These are phyloP conservation scores for Xylaria grammica DNA, from an alignment of 495 filamentous ascomycete species.

Conservation along the genomic window DNA sequence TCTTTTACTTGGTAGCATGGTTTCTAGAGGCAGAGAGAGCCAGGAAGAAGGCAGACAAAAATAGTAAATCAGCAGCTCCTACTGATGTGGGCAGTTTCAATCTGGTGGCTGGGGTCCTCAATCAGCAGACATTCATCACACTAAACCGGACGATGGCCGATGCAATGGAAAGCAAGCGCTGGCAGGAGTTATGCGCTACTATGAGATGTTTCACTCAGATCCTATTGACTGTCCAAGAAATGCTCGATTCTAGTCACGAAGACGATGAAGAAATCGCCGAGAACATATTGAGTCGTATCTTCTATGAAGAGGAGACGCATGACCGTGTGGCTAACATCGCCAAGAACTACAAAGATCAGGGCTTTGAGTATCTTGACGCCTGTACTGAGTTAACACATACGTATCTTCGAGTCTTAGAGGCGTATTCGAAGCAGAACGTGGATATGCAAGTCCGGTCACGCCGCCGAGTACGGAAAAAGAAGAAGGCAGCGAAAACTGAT, in stretches of 20 bases:
- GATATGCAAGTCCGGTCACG: slow-evolving; percentile 90
- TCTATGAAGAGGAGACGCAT: slow-evolving; percentile 96
- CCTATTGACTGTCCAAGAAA: slow-evolving; percentile 92
- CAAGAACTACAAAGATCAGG: slow-evolving; percentile 87
- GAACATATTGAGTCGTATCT: slow-evolving; percentile 94
- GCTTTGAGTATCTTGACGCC: slow-evolving; percentile 90
- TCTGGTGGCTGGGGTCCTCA: slow-evolving; percentile 84
- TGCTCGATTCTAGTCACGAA: slow-evolving; percentile 81
- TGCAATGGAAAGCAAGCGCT: slow-evolving; percentile 78
- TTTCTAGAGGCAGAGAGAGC: slow-evolving; percentile 88
- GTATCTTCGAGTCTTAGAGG: slow-evolving; percentile 89
- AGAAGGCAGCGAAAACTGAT: slow-evolving; percentile 59
- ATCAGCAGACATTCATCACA: slow-evolving; percentile 89
- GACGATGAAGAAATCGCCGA: slow-evolving; percentile 98
- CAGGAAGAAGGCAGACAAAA: slow-evolving; percentile 64
- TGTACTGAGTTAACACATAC: slow-evolving; percentile 90
- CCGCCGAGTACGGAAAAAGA: slow-evolving; percentile 69
- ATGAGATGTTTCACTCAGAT: slow-evolving; percentile 91
- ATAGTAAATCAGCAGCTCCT: slow-evolving; percentile 44
- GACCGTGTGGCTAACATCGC: slow-evolving; percentile 81
- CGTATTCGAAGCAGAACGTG: slow-evolving; percentile 91
- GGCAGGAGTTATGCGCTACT: slow-evolving; percentile 82
- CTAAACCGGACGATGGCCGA: slow-evolving; percentile 83
- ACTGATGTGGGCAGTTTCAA: slow-evolving; percentile 79
- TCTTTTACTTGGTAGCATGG: slow-evolving; percentile 93